Conservation (phyloP, 495 filamentous ascomycete species). For the Sabuloglossum arenarium region DNA sequence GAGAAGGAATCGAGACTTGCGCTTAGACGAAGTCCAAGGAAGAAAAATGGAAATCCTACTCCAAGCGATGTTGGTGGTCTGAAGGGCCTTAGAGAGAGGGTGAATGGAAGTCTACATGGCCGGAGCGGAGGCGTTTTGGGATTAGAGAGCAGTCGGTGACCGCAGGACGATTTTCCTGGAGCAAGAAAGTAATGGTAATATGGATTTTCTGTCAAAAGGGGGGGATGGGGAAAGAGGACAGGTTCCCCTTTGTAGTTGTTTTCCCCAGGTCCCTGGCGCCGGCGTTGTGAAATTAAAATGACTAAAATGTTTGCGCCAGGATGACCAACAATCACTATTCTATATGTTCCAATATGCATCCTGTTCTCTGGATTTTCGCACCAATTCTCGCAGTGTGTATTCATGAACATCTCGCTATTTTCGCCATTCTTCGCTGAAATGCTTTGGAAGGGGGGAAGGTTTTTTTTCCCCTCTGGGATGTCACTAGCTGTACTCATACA, state of each 20-base stretch:
- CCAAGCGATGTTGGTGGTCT: conserved; percentile 13
- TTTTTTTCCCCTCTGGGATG: no score
- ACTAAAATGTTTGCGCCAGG: no score
- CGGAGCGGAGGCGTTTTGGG: conserved; percentile 13
- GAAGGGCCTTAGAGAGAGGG: conserved; percentile 20
- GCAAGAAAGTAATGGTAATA: background rate
- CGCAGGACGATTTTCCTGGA: background rate
- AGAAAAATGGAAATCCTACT: conserved; percentile 12
- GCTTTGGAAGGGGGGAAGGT: no score
- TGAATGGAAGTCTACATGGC: conserved; percentile 20
- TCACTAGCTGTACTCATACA: no score
- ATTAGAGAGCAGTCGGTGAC: conserved; percentile 6
- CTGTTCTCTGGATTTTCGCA: no score
- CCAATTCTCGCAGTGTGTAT: no score
- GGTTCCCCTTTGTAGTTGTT: background rate
- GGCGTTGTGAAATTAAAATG: background rate
- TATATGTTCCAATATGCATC: no score
- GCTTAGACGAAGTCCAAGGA: conserved; percentile 13
- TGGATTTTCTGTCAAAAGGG: background rate
- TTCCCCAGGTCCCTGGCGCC: background rate
- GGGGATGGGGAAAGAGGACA: background rate
- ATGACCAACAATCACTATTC: no score
- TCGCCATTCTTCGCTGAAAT: no score
- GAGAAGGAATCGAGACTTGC: conserved; percentile 7
- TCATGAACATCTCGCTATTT: no score